Base-by-base conservation (phyloP, 148 eudicot species). In the Vaccinium vitisidaea region DNA sequence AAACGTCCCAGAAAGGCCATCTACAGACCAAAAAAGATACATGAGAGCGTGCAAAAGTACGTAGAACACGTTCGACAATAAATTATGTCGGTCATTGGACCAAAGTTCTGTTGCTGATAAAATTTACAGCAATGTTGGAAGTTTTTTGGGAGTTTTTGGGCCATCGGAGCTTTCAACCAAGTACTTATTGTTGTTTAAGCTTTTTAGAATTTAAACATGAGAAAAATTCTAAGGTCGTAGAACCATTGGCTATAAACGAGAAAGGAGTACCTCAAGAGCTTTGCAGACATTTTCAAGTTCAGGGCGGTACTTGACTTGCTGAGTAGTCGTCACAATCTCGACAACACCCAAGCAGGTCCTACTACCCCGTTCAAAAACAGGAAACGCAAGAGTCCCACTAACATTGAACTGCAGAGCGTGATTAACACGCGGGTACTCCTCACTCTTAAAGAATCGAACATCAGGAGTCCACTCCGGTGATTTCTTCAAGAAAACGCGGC, bases 381-480 rank as follows among this genome's bases (percentile, higher is more conserved):
- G 97, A 85, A 94, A 95, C 73, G 93, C 95, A 86, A 94, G 88
- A 48, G 93, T 89, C 32, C 97, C 97, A 39, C 91, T 87, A 75
- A 94, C 91, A 83, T 92, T 88, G 50, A 80, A 90, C 84, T 84
- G 85, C 14, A 79, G 90, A 70, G 97, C 97, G 84, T 77, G 67
- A 69, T 52, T 36, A 9, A 88, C 86, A 55, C 97, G 90, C 1
- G 94, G 92, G 79, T 90, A 90, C 61, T 94, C 94, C 16, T 91
- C 97, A 27, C 83, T 86, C 80, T 84, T 86, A 61, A 94, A 90
- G 84, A 85, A 89, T 36, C 90, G 87, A 79, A 94, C 95, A 90
- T 94, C 94, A 16, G 97, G 94, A 36, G 91, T 94, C 93, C 97
- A 94, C 75, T 91, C 95, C 9, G 97, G 97, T 8, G 76, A 88